These are phyloP conservation scores for Vigna trinervia DNA, from an alignment of 306 rosid species.

Conservation along the genomic window DNA sequence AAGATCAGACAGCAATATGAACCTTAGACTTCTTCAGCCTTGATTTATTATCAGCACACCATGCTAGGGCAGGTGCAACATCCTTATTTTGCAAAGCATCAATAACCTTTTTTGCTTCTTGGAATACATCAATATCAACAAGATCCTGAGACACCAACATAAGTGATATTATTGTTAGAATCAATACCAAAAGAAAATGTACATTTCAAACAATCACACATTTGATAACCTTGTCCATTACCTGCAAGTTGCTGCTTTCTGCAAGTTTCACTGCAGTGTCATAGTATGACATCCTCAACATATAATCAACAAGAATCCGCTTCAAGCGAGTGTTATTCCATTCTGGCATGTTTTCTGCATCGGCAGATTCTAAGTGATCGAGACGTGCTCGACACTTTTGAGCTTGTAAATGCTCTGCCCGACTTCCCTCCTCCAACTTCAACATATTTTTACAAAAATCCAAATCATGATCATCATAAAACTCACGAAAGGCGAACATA, in stretches of 20 bases:
- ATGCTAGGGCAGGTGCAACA: conserved; percentile 88
- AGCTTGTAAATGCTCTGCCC: conserved; percentile 79
- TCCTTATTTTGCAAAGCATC: conserved; percentile 89
- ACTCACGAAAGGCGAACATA: background rate
- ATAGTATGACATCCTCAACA: conserved; percentile 93
- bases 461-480: conserved; percentile 27
- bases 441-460: conserved; percentile 36
- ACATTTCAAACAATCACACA: conserved; percentile 23
- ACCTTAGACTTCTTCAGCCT: conserved; percentile 96
- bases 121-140: conserved; percentile 90
- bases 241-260: conserved; percentile 83
- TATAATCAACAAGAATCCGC: conserved; percentile 92
- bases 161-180: conserved; percentile 22
- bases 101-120: conserved; percentile 85
- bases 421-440: conserved; percentile 89
- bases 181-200: conserved; percentile 28
- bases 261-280: conserved; percentile 83
- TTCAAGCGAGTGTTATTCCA: conserved; percentile 87
- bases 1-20: conserved; percentile 32
- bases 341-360: conserved; percentile 70
- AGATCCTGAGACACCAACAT: conserved; percentile 67
- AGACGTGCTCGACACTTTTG: conserved; percentile 85
- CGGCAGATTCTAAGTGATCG: conserved; percentile 84
- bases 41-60: conserved; percentile 97
- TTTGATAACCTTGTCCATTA: conserved; percentile 33